Evolutionary conservation across 768 basidiomycete genomes (phyloP), one percentile per base, ranked within the genome.

Genomic region (Lactarius hengduanensis): DNA sequence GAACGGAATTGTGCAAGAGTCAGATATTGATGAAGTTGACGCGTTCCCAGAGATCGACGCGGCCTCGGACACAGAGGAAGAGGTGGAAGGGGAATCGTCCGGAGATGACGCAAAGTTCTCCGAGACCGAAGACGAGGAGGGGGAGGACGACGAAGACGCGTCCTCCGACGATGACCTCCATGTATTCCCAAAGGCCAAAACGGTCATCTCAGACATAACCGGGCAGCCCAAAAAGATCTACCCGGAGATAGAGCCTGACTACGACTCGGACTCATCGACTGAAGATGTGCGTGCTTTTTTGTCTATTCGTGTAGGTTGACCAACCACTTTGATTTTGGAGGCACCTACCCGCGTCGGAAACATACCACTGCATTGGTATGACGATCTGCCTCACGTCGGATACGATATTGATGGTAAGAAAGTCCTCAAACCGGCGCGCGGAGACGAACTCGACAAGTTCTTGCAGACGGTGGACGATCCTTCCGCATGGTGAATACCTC

Each of bases 321-420:
- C 71, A 69, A 63, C 64, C 30, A 43, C n/a, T 55, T 50, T 64
- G 26, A 62, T 62, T 71, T 41, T 47, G 61, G 55, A 98, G 95
- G 85, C 87, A 62, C 92, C 91, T n/a, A 98, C 97, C 75, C 92
- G 96, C 66, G 87, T 97, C 71, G 97, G 97, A 61, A 84, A 96
- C 77, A 81, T 99, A 68, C 97, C 97, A 56, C 90, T 91, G 84
- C 95, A 99, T 73, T 99, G 96, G 95, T 99, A 99, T 76, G 97
- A 98, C 75, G 96, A 98, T 80, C 81, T 99, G 71, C 97, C 97
- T n/a, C 97, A 99, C 77, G 85, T 99, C 74, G 97, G 97, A 56
- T 99, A 99, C 78, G 86, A 94, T 76, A 88, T 98, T 72, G 86
- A 95, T 75, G 97, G 97, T 62, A 96, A 94, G 79, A 89, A 89